A percentile compares a stretch with the other conserved stretches of the same genome.
Evolutionary conservation across 192 early-diverging fungal genomes (phyloP).

Genomic region (Dimargaris cristalligena): DNA sequence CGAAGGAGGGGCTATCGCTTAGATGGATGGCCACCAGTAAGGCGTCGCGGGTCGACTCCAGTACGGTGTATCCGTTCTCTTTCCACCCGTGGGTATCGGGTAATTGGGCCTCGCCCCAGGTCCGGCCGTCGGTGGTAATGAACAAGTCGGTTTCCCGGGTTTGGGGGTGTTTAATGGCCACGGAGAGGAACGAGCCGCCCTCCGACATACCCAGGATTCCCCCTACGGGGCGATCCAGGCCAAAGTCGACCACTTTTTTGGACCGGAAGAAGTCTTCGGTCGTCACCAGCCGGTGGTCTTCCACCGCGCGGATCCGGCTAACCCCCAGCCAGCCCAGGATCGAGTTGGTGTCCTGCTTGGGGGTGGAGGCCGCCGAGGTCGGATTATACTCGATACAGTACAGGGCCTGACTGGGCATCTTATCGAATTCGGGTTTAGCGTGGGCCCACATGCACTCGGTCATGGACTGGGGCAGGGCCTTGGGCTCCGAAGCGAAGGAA

Average conservation of each 20-base stretch:
- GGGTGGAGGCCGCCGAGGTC: neutral
- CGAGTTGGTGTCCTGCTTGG: conserved; percentile 15
- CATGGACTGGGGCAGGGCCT: conserved; percentile 33
- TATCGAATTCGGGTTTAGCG: conserved; percentile 2
- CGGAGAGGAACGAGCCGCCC: conserved; percentile 50
- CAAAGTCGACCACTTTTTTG: conserved; percentile 35
- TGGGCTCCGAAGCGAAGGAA: conserved; percentile 38
- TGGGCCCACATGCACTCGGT: conserved; percentile 44
- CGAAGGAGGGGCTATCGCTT: conserved; percentile 26
- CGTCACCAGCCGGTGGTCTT: conserved; percentile 39
- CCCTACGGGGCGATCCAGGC: conserved; percentile 30
- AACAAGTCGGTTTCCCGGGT: conserved; percentile 44
- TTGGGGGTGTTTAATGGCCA: conserved; percentile 37
- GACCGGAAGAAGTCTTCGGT: conserved; percentile 61
- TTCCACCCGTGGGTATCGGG: conserved; percentile 28
- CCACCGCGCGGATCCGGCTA: conserved; percentile 12
- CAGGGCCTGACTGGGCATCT: conserved; percentile 3
- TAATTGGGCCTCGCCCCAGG: conserved; percentile 44
- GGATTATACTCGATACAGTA: conserved; percentile 8
- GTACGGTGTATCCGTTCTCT: conserved; percentile 64
- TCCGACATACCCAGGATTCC: conserved; percentile 61
- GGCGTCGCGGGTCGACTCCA: conserved; percentile 60
- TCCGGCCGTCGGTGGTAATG: conserved; percentile 43
- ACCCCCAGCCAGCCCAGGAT: conserved; percentile 18
- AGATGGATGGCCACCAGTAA: conserved; percentile 59